Evolutionary conservation across 73 alveolate genomes (phyloP).

Genomic region (Uronychia setigera): DNA sequence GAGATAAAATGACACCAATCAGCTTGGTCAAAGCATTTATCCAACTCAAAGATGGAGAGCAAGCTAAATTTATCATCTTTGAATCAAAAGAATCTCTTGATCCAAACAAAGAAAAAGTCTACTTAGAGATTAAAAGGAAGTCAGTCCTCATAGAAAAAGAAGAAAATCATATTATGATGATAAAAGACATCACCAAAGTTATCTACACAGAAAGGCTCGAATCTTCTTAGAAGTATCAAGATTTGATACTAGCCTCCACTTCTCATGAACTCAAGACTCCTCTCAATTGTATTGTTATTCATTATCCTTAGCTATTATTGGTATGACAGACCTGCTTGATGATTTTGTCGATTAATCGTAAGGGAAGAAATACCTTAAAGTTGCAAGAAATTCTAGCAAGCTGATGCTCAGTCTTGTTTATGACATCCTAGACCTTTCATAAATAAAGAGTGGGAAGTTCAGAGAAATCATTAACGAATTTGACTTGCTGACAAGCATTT

Average conservation of each 20-base stretch:
- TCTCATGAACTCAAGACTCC: background rate
- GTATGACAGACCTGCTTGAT: background rate
- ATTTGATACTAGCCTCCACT: background rate
- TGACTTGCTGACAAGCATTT: background rate
- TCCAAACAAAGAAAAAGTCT: too few relatives aligned
- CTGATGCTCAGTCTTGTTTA: background rate
- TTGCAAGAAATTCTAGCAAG: background rate
- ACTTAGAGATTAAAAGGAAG: too few relatives aligned
- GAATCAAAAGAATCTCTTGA: too few relatives aligned
- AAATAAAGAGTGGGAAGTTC: background rate
- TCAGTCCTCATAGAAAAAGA: background rate
- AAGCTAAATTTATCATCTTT: too few relatives aligned
- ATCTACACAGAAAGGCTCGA: background rate
- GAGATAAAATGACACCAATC: too few relatives aligned
- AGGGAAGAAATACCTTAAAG: background rate
- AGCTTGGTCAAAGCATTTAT: too few relatives aligned
- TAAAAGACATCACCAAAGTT: background rate
- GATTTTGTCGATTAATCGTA: background rate
- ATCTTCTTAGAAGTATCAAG: background rate
- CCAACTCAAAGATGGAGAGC: too few relatives aligned
- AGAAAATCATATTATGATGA: background rate
- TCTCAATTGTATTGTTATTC: background rate
- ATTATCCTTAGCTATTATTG: background rate
- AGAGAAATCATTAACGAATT: background rate
- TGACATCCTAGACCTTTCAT: background rate